Conservation (phyloP, 768 basidiomycete species). For the Trametes meyenii region DNA sequence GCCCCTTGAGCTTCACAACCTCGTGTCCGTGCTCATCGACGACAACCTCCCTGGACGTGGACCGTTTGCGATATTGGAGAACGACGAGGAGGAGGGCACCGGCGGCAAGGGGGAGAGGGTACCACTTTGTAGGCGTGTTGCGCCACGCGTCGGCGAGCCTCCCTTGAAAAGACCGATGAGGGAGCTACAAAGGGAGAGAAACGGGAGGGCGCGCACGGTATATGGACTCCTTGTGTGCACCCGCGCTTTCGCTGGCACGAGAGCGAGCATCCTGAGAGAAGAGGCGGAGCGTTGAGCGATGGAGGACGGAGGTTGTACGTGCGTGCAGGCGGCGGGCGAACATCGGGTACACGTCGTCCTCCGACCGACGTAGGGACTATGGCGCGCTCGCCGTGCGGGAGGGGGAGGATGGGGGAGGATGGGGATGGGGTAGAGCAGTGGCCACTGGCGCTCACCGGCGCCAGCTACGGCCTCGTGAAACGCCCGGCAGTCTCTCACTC, state of each 20-base stretch:
- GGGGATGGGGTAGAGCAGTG: no score
- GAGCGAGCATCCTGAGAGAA: constrained; percentile 6
- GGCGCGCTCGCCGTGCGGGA: no score
- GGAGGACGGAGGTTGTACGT: background rate
- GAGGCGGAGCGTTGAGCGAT: background rate
- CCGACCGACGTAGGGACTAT: no score
- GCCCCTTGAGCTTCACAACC: constrained; percentile 79
- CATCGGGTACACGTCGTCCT: no score
- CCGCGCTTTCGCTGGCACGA: background rate
- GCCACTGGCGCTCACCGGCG: no score
- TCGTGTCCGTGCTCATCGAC: constrained; percentile 85
- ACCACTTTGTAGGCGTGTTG: constrained; percentile 92
- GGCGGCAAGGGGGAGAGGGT: constrained; percentile 88
- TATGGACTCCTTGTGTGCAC: background rate
- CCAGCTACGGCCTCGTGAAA: no score
- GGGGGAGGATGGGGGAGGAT: no score
- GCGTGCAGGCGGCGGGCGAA: background rate
- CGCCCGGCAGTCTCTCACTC: no score
- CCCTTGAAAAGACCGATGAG: constrained; percentile 40
- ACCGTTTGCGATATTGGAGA: constrained; percentile 67
- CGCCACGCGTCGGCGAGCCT: constrained; percentile 79
- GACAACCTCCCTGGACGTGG: constrained; percentile 62
- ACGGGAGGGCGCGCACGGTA: background rate
- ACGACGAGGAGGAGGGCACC: constrained; percentile 86
- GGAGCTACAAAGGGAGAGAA: background rate